Conservation (phyloP, 1,139 yeast genomes). For the Suhomyces kunorum region DNA sequence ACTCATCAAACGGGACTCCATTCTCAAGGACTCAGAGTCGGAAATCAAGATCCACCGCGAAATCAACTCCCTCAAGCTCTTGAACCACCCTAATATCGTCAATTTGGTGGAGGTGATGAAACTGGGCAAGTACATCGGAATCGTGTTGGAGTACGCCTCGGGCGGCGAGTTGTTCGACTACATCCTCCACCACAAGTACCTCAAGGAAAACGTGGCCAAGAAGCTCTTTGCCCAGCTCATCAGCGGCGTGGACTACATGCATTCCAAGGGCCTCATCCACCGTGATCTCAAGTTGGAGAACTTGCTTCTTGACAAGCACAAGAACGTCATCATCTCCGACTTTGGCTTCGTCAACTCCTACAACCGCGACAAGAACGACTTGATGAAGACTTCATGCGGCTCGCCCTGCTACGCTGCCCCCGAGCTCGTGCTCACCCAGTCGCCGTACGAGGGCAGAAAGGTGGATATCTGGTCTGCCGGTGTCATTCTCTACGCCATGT, state of each 20-base stretch:
- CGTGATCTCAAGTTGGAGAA: conserved; percentile 77
- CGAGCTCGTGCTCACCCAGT: conserved; percentile 84
- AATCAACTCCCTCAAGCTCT: conserved; percentile 80
- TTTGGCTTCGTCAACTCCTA: conserved; percentile 94
- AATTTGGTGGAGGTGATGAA: conserved; percentile 89
- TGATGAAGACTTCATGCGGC: conserved; percentile 96
- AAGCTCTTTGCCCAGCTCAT: conserved; percentile 88
- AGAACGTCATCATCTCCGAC: conserved; percentile 76
- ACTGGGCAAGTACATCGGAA: conserved; percentile 92
- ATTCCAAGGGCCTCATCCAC: conserved; percentile 78
- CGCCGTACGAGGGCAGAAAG: conserved; percentile 89
- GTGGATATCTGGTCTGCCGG: conserved; percentile 98
- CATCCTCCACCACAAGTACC: conserved; percentile 79
- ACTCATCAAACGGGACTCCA: conserved; percentile 81
- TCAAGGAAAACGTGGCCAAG: conserved; percentile 85
- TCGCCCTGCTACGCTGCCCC: conserved; percentile 99
- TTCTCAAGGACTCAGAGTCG: conserved; percentile 79
- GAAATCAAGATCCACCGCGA: conserved; percentile 91
- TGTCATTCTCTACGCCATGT: conserved; percentile 91
- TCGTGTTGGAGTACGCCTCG: conserved; percentile 92
- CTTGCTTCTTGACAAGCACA: conserved; percentile 73
- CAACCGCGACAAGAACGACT: conserved; percentile 59
- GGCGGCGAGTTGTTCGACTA: conserved; percentile 97
- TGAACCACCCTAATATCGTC: conserved; percentile 93
- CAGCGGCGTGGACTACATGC: conserved; percentile 91